Percentiles rank a stretch among this genome's conserved stretches.
Conservation (phyloP, 495 filamentous ascomycete genomes). For the Neurospora sublineolata region DNA sequence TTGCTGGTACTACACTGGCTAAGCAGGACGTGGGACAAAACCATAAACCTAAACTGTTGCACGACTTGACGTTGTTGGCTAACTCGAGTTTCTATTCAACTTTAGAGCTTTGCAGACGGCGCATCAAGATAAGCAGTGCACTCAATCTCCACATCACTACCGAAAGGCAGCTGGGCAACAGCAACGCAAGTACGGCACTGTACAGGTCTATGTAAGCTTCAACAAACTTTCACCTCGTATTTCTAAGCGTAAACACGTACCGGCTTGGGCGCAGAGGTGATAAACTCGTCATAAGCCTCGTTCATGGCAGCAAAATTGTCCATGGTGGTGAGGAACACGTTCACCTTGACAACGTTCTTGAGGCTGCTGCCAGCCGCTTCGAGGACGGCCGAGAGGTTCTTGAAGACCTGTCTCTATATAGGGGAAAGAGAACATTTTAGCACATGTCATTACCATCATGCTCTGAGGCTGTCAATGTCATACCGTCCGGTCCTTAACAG, state of each 20-base stretch:
- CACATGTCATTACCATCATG: not conserved
- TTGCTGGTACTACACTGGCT: not conserved
- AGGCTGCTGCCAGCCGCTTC: slow-evolving; percentile 47
- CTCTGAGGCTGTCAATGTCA: not conserved
- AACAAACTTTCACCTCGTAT: not conserved
- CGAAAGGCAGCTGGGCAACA: slow-evolving; percentile 51
- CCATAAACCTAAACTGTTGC: not conserved
- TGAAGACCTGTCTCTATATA: slow-evolving; percentile 36
- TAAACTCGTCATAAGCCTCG: slow-evolving; percentile 45
- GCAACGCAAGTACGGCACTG: slow-evolving; percentile 53
- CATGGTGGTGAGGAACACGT: slow-evolving; percentile 57
- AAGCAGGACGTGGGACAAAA: not conserved
- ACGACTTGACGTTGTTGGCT: not conserved
- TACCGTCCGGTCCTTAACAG: slow-evolving; percentile 45
- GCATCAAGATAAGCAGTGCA: slow-evolving; percentile 42
- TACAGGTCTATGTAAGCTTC: not conserved
- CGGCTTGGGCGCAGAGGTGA: slow-evolving; percentile 45
- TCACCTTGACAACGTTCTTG: slow-evolving; percentile 53
- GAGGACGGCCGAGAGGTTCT: slow-evolving; percentile 51
- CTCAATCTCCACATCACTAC: slow-evolving; percentile 64
- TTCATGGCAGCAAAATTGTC: slow-evolving; percentile 57
- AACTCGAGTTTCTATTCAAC: not conserved
- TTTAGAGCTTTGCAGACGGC: not conserved
- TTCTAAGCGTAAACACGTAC: slow-evolving; percentile 12
- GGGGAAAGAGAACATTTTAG: not conserved